phyloP scores from a whole-genome alignment of 805 yeast species.

The Ogataea paraovalis region DNA sequence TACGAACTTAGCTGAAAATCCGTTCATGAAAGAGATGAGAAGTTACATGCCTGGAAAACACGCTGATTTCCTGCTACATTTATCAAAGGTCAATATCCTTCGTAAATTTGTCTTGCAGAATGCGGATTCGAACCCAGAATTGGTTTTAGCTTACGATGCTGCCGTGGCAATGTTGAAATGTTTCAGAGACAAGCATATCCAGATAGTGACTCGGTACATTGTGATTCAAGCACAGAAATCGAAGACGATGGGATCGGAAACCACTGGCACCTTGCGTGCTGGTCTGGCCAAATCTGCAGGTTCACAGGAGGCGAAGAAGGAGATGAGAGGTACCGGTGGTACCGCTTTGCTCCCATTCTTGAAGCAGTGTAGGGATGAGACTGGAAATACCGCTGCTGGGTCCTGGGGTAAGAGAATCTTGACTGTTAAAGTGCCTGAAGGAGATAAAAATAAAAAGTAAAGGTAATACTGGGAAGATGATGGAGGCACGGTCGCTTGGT shows the following conservation, averaged over 20 bases:
- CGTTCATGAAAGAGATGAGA: slow-evolving; percentile 80
- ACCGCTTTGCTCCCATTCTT: slow-evolving; percentile 86
- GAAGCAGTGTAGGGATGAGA: slow-evolving; percentile 94
- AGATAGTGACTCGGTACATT: slow-evolving; percentile 84
- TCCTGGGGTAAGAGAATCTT: slow-evolving; percentile 80
- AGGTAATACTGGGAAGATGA: no score
- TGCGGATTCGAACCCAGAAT: slow-evolving; percentile 43
- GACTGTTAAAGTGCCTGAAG: slow-evolving; percentile 41
- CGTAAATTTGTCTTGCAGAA: slow-evolving; percentile 55
- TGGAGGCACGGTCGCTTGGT: no score
- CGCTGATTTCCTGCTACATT: slow-evolving; percentile 61
- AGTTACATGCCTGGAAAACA: slow-evolving; percentile 88
- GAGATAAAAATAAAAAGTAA: background rate
- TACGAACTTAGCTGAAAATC: slow-evolving; percentile 24
- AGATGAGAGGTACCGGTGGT: slow-evolving; percentile 88
- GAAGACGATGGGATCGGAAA: slow-evolving; percentile 44
- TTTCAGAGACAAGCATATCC: slow-evolving; percentile 90
- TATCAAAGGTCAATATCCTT: slow-evolving; percentile 55
- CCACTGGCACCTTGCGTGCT: slow-evolving; percentile 54
- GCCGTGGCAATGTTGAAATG: slow-evolving; percentile 83
- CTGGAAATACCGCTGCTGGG: slow-evolving; percentile 92
- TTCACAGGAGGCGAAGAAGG: slow-evolving; percentile 30
- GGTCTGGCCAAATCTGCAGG: slow-evolving; percentile 50
- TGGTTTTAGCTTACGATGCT: slow-evolving; percentile 77
- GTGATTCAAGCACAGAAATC: slow-evolving; percentile 69